A percentile compares a stretch with the other conserved stretches of the same genome.
These are phyloP conservation scores for Drechslerella dactyloides DNA, from an alignment of 2,329 filamentous ascomycete genomes.

Conservation along the genomic window DNA sequence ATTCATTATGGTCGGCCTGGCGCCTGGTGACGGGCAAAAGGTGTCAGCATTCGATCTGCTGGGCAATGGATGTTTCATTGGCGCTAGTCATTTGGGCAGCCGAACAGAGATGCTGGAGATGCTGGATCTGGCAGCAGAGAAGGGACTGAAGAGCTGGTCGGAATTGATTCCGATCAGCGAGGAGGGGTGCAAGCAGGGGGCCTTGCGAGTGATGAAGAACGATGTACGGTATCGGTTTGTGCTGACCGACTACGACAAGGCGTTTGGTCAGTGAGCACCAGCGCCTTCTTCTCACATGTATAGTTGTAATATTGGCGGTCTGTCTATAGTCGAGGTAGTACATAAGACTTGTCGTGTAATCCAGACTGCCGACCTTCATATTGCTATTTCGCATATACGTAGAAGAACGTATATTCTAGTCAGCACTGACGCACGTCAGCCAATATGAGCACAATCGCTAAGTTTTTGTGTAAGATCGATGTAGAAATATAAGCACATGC, in stretches of 20 bases:
- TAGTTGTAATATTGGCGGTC: constrained; percentile 16
- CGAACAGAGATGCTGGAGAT: constrained; percentile 74
- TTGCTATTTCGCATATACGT: no score
- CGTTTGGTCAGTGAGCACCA: constrained; percentile 62
- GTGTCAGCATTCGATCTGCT: constrained; percentile 59
- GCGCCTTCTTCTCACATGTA: constrained; percentile 8
- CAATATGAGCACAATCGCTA: no score
- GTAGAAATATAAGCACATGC: no score
- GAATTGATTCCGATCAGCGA: constrained; percentile 34
- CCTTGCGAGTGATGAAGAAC: constrained; percentile 72
- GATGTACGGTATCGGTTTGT: constrained; percentile 76
- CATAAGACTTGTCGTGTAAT: no score
- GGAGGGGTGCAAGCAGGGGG: constrained; percentile 59
- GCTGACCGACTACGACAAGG: constrained; percentile 71
- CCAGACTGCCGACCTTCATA: no score
- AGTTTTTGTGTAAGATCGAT: no score
- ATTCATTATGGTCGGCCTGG: constrained; percentile 67
- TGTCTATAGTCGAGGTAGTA: no score
- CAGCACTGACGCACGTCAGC: no score
- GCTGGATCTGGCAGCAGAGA: constrained; percentile 73
- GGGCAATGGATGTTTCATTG: constrained; percentile 66
- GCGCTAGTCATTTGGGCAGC: constrained; percentile 73
- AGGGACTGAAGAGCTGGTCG: constrained; percentile 70
- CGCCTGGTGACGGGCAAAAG: constrained; percentile 60
- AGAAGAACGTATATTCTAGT: no score